phyloP scores from a whole-genome alignment of 495 filamentous ascomycete genomes.

The Trichoderma virens region DNA sequence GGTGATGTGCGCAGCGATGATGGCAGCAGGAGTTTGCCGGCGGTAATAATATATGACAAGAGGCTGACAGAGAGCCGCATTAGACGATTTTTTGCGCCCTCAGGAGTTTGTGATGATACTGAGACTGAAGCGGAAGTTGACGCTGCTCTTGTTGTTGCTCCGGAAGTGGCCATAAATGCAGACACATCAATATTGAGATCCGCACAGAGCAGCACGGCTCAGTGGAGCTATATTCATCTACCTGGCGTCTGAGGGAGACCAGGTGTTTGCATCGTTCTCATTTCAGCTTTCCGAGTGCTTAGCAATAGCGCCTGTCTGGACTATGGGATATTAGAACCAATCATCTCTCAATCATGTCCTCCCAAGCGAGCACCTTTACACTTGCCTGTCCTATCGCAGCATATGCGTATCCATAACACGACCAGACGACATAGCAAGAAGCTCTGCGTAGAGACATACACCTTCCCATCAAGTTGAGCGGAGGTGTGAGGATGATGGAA shows the following conservation, averaged over 20 bases:
- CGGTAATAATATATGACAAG: conserved; percentile 6
- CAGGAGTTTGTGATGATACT: neutral
- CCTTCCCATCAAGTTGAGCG: neutral
- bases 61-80: neutral
- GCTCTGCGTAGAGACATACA: neutral
- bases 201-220: neutral
- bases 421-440: neutral
- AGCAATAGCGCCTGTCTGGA: neutral
- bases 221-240: conserved; percentile 10
- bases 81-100: neutral
- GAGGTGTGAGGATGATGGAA: neutral
- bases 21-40: neutral
- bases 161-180: neutral
- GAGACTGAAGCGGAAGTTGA: neutral
- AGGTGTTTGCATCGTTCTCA: neutral
- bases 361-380: neutral
- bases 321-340: neutral
- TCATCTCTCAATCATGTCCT: neutral
- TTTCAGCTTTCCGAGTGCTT: neutral
- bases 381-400: neutral
- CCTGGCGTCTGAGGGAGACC: neutral
- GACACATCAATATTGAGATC: neutral
- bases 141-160: neutral
- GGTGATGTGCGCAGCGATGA: neutral
- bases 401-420: neutral